Evolutionary conservation across 176 grass and related monocot genomes (phyloP).

Genomic region (Olyra latifolia): DNA sequence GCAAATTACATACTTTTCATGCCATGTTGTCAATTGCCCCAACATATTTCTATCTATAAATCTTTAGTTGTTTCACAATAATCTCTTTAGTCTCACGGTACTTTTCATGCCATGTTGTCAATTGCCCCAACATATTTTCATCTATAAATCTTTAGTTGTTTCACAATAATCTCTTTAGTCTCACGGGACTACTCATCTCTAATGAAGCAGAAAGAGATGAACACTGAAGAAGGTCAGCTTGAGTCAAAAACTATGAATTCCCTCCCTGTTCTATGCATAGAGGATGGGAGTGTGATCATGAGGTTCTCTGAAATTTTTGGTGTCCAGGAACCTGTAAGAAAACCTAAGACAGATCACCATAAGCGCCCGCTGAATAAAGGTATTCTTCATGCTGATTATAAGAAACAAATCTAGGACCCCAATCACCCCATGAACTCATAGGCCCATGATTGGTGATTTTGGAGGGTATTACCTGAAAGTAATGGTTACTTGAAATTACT

Average conservation of each 20-base stretch:
- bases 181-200: constrained; percentile 31
- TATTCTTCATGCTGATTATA: constrained; percentile 25
- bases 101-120: constrained; percentile 6
- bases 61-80: constrained; percentile 22
- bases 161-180: neutral
- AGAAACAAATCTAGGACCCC: constrained; percentile 24
- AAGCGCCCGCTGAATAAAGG: constrained; percentile 64
- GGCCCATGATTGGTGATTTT: neutral
- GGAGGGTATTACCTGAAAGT: constrained; percentile 14
- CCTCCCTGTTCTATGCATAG: constrained; percentile 85
- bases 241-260: constrained; percentile 48
- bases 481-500: constrained; percentile 8
- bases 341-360: constrained; percentile 55
- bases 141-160: constrained; percentile 20
- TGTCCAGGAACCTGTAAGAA: constrained; percentile 66
- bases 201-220: constrained; percentile 55
- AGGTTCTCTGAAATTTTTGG: constrained; percentile 98
- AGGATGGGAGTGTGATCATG: constrained; percentile 76
- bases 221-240: constrained; percentile 47
- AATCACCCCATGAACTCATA: neutral
- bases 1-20: constrained; percentile 3
- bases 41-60: constrained; percentile 14
- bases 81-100: neutral
- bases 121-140: constrained; percentile 3
- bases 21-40: neutral